Evolutionary conservation across 768 basidiomycete genomes (phyloP), one percentile per base, ranked within the genome.

Genomic region (Termitomyces bulborhizus): DNA sequence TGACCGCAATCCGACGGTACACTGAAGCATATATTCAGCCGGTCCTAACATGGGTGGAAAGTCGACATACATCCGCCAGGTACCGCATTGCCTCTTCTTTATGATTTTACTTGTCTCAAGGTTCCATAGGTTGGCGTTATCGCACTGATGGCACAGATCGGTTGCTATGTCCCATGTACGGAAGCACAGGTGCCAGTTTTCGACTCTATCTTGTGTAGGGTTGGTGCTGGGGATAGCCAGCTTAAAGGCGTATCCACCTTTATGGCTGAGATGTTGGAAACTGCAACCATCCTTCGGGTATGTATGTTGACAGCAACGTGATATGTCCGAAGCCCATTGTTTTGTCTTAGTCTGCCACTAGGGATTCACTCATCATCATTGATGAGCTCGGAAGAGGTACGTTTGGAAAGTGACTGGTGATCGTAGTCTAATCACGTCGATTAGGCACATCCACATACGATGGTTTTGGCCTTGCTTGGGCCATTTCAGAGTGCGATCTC

Each of bases 11-110:
- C 4, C 4, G 6, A 34, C 26, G 27, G 24, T 29, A 27, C 6
- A 51, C 46, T 57, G 40, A 46, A 40, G 41, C 21, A 18, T 46
- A 47, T 46, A 34, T 24, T 4, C 55, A 91, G 90, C 96, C 21
- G 97, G 97, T 5, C 97, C 97, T 0, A 99, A 99, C 70, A 98
- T 98, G 90, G 97, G 97, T 51, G 97, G 97, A 57, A 99, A 99
- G 71, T 93, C 90, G 46, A 98, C 96, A 0, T 98, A 95, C 63
- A 96, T 98, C 62, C 88, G 93, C 45, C 90, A 94, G 73, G 90
- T 87, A 50, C 16, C 63, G 47, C 12, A 16, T 36, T 47, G 26
- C 39, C 6, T 44, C 21, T 45, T 48, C 27, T n/a, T 11, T 42
- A 15, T 48, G 12, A n/a, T 32, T 8, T 50, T 18, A 26, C 29